These are phyloP conservation scores for Psilocybe subaeruginosa DNA, from an alignment of 768 basidiomycete species.

Conservation along the genomic window DNA sequence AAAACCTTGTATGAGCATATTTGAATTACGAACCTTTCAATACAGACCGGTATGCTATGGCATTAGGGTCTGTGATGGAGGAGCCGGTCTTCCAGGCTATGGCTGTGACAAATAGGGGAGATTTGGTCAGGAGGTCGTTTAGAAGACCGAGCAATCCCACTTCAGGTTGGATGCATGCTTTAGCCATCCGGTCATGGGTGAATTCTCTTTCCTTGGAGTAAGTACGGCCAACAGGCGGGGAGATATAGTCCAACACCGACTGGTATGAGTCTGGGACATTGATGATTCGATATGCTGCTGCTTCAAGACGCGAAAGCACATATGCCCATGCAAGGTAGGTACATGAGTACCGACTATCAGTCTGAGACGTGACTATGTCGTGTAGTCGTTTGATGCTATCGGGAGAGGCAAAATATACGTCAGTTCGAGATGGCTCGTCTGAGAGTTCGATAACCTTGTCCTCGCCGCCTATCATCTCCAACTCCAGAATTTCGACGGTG, in stretches of 20 bases:
- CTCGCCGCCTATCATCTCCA: constrained; percentile 70
- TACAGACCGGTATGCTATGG: constrained; percentile 78
- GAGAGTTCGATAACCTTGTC: constrained; percentile 53
- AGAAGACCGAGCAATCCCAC: constrained; percentile 64
- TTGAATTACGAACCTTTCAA: constrained; percentile 66
- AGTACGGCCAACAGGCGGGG: constrained; percentile 36
- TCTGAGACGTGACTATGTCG: constrained; percentile 60
- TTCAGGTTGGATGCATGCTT: constrained; percentile 57
- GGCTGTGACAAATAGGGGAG: constrained; percentile 78
- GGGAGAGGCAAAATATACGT: constrained; percentile 64
- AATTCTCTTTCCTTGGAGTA: constrained; percentile 64
- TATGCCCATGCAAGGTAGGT: constrained; percentile 86
- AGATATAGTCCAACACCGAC: constrained; percentile 55
- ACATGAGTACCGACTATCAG: constrained; percentile 66
- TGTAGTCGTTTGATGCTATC: constrained; percentile 69
- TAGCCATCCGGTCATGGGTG: constrained; percentile 57
- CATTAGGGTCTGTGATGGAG: constrained; percentile 73
- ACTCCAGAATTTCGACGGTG: constrained; percentile 77
- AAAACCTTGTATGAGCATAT: background rate
- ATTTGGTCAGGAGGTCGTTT: constrained; percentile 60
- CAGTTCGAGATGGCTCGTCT: constrained; percentile 46
- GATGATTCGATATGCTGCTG: constrained; percentile 46
- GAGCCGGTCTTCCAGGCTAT: constrained; percentile 72
- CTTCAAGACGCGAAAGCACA: constrained; percentile 67
- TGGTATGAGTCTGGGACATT: constrained; percentile 59